These are phyloP conservation scores for Nematocida minor DNA, from an alignment of 371 early-diverging fungal genomes.

Conservation along the genomic window DNA sequence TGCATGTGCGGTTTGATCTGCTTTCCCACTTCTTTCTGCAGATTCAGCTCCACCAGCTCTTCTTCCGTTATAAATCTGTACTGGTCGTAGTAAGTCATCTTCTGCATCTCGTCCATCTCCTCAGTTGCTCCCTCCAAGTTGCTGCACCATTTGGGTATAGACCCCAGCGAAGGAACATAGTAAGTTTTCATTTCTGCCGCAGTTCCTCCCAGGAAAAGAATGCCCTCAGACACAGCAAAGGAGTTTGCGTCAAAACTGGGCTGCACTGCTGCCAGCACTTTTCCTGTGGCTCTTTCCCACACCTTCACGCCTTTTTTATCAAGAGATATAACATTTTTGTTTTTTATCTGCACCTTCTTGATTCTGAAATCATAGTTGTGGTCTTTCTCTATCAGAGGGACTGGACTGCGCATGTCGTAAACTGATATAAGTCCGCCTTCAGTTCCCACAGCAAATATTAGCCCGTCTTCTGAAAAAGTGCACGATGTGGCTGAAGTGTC, in stretches of 20 bases:
- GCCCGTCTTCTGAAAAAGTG: slow-evolving; percentile 75
- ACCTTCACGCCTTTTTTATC: slow-evolving; percentile 82
- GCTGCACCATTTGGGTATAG: slow-evolving; percentile 83
- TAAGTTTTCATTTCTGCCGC: slow-evolving; percentile 81
- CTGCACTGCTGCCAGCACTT: slow-evolving; percentile 78
- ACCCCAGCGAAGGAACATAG: slow-evolving; percentile 81
- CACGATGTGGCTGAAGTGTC: slow-evolving; percentile 68
- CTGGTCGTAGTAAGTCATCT: slow-evolving; percentile 30
- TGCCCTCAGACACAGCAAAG: slow-evolving; percentile 74
- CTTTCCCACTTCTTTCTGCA: slow-evolving; percentile 26
- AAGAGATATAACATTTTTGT: slow-evolving; percentile 74
- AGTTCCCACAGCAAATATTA: slow-evolving; percentile 79
- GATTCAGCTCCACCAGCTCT: neutral
- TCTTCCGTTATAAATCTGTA: slow-evolving; percentile 39
- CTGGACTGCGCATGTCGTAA: slow-evolving; percentile 80
- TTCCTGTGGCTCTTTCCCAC: slow-evolving; percentile 72
- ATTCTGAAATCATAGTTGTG: slow-evolving; percentile 93
- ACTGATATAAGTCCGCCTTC: slow-evolving; percentile 78
- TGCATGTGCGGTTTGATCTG: slow-evolving; percentile 41
- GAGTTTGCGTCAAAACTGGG: slow-evolving; percentile 82
- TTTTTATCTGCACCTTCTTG: slow-evolving; percentile 75
- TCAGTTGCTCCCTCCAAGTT: slow-evolving; percentile 40
- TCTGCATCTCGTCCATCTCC: slow-evolving; percentile 26
- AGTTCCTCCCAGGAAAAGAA: slow-evolving; percentile 86
- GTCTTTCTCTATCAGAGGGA: slow-evolving; percentile 77